A percentile compares a stretch with the other conserved stretches of the same genome.
Conservation (phyloP, 129 eudicot genomes). For the Ambrosia artemisiifolia region DNA sequence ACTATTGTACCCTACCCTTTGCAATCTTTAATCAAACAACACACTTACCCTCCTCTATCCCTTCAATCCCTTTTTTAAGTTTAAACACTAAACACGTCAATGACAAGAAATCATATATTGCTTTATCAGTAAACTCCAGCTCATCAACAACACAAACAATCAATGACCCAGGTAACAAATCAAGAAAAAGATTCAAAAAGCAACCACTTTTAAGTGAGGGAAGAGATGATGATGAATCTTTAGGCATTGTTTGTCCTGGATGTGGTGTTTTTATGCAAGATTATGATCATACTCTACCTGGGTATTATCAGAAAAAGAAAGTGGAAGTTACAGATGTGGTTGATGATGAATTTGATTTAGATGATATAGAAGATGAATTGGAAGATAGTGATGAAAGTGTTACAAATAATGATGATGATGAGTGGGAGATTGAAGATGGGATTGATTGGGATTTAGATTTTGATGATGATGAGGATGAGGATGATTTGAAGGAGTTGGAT, state of each 20-base stretch:
- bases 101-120: constrained; percentile 17
- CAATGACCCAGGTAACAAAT: constrained; percentile 24
- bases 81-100: constrained; percentile 11
- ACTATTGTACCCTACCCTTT: constrained; percentile 12
- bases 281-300: constrained; percentile 72
- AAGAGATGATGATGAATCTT: constrained; percentile 71
- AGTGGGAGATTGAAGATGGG: constrained; percentile 41
- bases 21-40: constrained; percentile 18
- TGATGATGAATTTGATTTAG: constrained; percentile 27
- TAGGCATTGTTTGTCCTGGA: constrained; percentile 87
- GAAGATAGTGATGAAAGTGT: constrained; percentile 40
- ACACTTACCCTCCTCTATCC: constrained; percentile 16
- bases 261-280: constrained; percentile 99
- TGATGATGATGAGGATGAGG: constrained; percentile 59
- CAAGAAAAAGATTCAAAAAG: constrained; percentile 46
- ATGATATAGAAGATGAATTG: constrained; percentile 36
- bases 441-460: constrained; percentile 56
- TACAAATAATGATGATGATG: constrained; percentile 10
- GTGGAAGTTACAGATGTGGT: constrained; percentile 23
- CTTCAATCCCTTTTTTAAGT: constrained; percentile 18
- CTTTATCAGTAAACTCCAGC: constrained; percentile 40
- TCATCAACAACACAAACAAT: constrained; percentile 38
- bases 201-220: constrained; percentile 81
- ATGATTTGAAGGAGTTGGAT: constrained; percentile 57
- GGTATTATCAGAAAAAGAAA: constrained; percentile 72